Evolutionary conservation across 257 asterid genomes (phyloP), one percentile per base, ranked within the genome.

Genomic region (Petunia axillaris): DNA sequence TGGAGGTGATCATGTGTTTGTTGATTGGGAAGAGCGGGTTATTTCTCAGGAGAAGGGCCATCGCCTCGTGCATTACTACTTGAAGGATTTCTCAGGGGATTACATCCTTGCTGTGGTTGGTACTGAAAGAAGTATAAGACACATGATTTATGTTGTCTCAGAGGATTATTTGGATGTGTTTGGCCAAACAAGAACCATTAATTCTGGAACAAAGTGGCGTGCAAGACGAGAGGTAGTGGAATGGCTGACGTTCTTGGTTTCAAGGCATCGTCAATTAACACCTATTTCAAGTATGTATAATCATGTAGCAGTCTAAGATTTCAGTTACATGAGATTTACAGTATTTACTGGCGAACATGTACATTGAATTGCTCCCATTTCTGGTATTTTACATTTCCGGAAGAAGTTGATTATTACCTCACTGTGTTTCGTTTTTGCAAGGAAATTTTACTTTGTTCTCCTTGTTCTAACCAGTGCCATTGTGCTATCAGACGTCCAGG

Each of bases 101-200:
- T 79, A 63, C 11, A 37, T 89, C 65, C 87, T 87, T 80, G 90
- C 86, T 10, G 90, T 85, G 58, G 90, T 85, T 80, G 91, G 91
- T 60, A 81, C 63, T 48, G 89, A 86, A 80, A 86, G 83, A 83
- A 82, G 89, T 79, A 1, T 40, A 59, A 84, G 82, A 43, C 86
- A 86, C 79, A 85, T 86, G 75, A 41, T 66, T 7, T 88, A 88
- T 79, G 53, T 83, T 5, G 81, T 85, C 35, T 50, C 88, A 3
- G 76, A 60, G 70, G 93, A 89, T 37, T 86, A 55, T 75, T 73
- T 88, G 50, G 81, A 86, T 70, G 82, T 82, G n/a, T 85, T 81
- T 43, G 91, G 88, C 39, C 76, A 65, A 62, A 76, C 85, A 5
- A 84, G 78, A 57, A 57, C 68, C 1, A 77, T 76, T 78, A 78